These are phyloP conservation scores for Suhomyces bokatorum DNA, from an alignment of 1,139 yeast genomes.

Conservation along the genomic window DNA sequence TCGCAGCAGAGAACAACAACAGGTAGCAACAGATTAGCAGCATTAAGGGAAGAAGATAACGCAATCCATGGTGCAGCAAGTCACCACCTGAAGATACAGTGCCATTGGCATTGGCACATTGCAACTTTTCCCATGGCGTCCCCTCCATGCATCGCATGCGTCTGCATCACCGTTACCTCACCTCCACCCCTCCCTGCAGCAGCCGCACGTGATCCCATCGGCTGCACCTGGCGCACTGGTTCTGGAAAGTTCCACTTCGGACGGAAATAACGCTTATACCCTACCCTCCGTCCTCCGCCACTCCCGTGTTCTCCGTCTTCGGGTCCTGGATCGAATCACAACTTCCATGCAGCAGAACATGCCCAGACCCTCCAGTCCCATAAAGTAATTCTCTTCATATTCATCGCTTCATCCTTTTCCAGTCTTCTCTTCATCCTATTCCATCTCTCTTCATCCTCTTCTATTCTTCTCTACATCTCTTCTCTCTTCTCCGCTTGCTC, in stretches of 20 bases:
- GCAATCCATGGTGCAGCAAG: too few species aligned
- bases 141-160: not conserved
- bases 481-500: not conserved
- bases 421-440: too few species aligned
- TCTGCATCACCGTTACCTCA: not conserved
- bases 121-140: too few species aligned
- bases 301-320: not conserved
- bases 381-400: too few species aligned
- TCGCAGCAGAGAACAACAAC: too few species aligned
- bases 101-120: too few species aligned
- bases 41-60: too few species aligned
- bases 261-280: conserved; percentile 4
- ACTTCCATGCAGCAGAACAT: too few species aligned
- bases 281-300: not conserved
- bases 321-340: not conserved
- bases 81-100: too few species aligned
- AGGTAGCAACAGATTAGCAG: too few species aligned
- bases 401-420: not conserved
- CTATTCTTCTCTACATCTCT: not conserved
- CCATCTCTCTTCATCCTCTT: not conserved
- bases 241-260: conserved; percentile 12
- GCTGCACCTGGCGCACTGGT: not conserved
- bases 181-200: not conserved
- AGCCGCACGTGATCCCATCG: conserved; percentile 2
- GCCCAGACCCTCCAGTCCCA: too few species aligned